Evolutionary conservation across 1,284 basidiomycete genomes (phyloP).

Genomic region (Trametes pubescens): DNA sequence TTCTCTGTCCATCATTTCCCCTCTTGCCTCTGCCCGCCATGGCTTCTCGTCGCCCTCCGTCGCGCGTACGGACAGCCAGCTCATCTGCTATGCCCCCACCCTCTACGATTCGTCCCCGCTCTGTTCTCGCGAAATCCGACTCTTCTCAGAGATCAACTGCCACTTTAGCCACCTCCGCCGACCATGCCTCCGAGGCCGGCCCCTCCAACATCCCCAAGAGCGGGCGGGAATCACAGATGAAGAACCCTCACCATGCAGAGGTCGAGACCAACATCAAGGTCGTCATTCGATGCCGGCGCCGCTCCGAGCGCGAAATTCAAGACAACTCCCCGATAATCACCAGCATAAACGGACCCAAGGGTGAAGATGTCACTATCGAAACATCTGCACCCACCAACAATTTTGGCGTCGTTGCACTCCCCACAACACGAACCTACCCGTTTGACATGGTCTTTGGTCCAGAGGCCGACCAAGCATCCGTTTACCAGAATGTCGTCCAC

Average conservation of each 20-base stretch:
- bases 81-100: slow-evolving; percentile 45
- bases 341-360: slow-evolving; percentile 74
- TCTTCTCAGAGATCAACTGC: slow-evolving; percentile 44
- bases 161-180: slow-evolving; percentile 37
- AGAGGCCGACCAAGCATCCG: slow-evolving; percentile 94
- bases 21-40: slow-evolving; percentile 42
- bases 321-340: slow-evolving; percentile 88
- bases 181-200: slow-evolving; percentile 34
- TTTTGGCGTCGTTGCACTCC: slow-evolving; percentile 70
- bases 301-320: slow-evolving; percentile 83
- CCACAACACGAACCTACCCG: slow-evolving; percentile 84
- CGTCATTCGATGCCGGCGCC: slow-evolving; percentile 86
- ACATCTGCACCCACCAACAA: slow-evolving; percentile 70
- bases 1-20: slow-evolving; percentile 13
- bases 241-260: slow-evolving; percentile 47
- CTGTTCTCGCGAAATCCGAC: slow-evolving; percentile 42
- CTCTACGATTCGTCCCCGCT: slow-evolving; percentile 40
- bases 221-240: slow-evolving; percentile 19
- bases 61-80: slow-evolving; percentile 42
- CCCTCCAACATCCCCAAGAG: slow-evolving; percentile 31
- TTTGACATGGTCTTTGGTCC: slow-evolving; percentile 97
- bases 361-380: slow-evolving; percentile 82
- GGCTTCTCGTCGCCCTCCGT: slow-evolving; percentile 60
- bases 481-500: slow-evolving; percentile 93
- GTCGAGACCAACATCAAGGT: slow-evolving; percentile 87